phyloP scores from a whole-genome alignment of 768 basidiomycete species.

The Leccinellum albellum region DNA sequence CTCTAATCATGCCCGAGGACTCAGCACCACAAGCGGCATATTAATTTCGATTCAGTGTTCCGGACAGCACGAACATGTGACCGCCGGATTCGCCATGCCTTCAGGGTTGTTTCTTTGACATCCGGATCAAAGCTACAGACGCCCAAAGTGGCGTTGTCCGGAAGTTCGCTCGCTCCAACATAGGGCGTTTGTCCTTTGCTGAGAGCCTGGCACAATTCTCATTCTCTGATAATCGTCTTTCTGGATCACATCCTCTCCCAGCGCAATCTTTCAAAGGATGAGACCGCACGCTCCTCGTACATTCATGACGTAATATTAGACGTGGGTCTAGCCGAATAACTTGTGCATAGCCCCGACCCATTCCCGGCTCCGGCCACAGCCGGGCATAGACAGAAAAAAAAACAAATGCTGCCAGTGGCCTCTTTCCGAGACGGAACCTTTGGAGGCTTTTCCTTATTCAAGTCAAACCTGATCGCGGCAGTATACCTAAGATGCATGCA shows the following conservation, averaged over 20 bases:
- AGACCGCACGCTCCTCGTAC: background rate
- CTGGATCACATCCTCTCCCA: slow-evolving; percentile 1
- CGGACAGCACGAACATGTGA: slow-evolving; percentile 5
- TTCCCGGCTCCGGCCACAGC: background rate
- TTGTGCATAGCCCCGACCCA: slow-evolving; percentile 13
- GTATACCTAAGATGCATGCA: background rate
- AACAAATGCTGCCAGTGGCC: background rate
- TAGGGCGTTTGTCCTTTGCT: background rate
- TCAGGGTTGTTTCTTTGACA: slow-evolving; percentile 14
- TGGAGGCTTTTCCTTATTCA: background rate
- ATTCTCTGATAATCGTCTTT: background rate
- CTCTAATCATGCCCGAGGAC: slow-evolving; percentile 18
- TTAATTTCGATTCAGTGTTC: background rate
- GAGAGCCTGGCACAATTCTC: background rate
- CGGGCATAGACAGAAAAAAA: background rate
- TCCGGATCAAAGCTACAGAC: slow-evolving; percentile 12
- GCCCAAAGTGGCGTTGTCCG: background rate
- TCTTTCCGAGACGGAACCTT: background rate
- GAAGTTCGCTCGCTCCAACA: background rate
- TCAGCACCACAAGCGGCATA: slow-evolving; percentile 8
- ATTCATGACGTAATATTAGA: slow-evolving; percentile 14
- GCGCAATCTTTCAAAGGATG: background rate
- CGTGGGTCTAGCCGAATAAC: slow-evolving; percentile 6
- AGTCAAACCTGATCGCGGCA: background rate
- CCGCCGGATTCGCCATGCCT: slow-evolving; percentile 12